Conservation (phyloP, 768 basidiomycete species). For the Butyriboletus loyo region DNA sequence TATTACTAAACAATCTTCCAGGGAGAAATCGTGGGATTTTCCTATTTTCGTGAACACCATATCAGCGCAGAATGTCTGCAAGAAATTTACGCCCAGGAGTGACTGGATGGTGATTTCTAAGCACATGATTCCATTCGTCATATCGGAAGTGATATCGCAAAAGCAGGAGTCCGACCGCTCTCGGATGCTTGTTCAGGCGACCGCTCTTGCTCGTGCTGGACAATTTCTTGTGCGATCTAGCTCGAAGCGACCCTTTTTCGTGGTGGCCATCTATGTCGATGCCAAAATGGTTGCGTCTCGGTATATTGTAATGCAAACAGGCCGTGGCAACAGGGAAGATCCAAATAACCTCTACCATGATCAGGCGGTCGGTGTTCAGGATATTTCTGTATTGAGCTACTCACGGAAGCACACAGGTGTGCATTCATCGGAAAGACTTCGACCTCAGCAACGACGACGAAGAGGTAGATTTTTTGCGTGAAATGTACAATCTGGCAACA, state of each 20-base stretch:
- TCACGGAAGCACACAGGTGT: background rate
- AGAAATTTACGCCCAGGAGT: constrained; percentile 2
- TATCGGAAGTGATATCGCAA: constrained; percentile 7
- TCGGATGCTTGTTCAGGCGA: constrained; percentile 17
- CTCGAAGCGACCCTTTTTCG: constrained; percentile 2
- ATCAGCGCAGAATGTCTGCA: background rate
- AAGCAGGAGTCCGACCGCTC: background rate
- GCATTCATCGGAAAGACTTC: background rate
- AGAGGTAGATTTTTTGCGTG: constrained; percentile 1
- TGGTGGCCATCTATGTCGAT: constrained; percentile 11
- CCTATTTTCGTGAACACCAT: constrained; percentile 1
- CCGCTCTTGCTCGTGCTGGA: background rate
- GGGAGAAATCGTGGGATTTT: constrained; percentile 11
- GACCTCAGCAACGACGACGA: background rate
- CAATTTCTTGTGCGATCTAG: background rate
- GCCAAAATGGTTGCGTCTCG: background rate
- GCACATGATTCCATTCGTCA: constrained; percentile 4
- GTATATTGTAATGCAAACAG: constrained; percentile 4
- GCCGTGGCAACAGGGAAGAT: background rate
- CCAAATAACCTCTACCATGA: background rate
- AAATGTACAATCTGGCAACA: constrained; percentile 12
- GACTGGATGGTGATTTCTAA: background rate
- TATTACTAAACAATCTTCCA: background rate
- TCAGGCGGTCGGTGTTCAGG: background rate
- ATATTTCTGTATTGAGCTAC: background rate